These are phyloP conservation scores for Boletus mariae DNA, from an alignment of 1,284 basidiomycete genomes.

Conservation along the genomic window DNA sequence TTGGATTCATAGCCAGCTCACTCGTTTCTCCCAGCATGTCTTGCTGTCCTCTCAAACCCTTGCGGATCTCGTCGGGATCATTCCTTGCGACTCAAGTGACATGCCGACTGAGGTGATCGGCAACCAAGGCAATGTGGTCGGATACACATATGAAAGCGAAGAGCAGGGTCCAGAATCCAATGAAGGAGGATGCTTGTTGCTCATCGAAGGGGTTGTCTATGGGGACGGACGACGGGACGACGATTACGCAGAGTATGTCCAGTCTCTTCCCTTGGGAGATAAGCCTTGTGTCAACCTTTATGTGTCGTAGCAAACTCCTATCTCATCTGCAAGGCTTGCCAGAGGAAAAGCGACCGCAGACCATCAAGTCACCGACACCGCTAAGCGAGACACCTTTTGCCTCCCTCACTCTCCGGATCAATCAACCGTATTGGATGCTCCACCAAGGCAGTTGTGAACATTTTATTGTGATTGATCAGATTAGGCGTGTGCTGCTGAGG, in stretches of 20 bases:
- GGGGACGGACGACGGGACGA: constrained; percentile 45
- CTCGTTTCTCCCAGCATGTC: constrained; percentile 63
- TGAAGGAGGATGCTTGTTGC: constrained; percentile 46
- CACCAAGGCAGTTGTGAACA: constrained; percentile 82
- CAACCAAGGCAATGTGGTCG: constrained; percentile 35
- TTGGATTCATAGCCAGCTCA: constrained; percentile 59
- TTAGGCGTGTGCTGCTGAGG: constrained; percentile 47
- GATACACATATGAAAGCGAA: constrained; percentile 29
- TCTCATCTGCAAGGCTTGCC: constrained; percentile 38
- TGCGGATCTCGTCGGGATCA: constrained; percentile 55
- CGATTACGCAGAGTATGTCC: constrained; percentile 59
- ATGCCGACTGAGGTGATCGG: constrained; percentile 41
- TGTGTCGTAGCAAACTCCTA: constrained; percentile 47
- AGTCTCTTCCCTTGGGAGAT: not conserved
- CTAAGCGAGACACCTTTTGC: constrained; percentile 48
- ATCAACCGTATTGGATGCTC: constrained; percentile 77
- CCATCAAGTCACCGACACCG: constrained; percentile 43
- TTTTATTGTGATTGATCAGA: constrained; percentile 66
- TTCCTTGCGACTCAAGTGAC: constrained; percentile 63
- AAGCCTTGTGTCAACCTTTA: too few relatives aligned
- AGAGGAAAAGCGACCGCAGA: constrained; percentile 30
- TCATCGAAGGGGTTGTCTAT: constrained; percentile 57
- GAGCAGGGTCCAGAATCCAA: constrained; percentile 16
- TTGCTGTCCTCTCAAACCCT: constrained; percentile 69
- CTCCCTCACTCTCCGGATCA: constrained; percentile 55